Conservation (phyloP, 1,284 basidiomycete species). For the Peniophora sp. region DNA sequence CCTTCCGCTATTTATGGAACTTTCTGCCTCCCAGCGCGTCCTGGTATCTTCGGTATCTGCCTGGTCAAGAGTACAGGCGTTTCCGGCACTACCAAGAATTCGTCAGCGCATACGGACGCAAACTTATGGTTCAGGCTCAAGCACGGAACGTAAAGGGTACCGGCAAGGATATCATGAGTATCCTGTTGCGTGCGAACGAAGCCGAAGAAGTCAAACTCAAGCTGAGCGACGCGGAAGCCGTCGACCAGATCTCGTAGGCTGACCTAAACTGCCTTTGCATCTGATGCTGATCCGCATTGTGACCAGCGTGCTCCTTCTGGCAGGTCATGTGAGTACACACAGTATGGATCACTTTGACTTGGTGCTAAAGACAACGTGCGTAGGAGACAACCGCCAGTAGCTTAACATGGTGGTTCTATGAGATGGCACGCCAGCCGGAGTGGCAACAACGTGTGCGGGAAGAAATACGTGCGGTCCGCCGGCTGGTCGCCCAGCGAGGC, state of each 20-base stretch:
- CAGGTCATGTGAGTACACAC: constrained; percentile 10
- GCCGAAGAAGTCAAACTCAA: constrained; percentile 12
- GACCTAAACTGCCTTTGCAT: background rate
- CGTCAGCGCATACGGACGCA: constrained; percentile 16
- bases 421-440: constrained; percentile 17
- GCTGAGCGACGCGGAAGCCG: constrained; percentile 20
- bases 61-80: constrained; percentile 15
- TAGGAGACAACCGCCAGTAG: constrained; percentile 19
- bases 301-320: constrained; percentile 20
- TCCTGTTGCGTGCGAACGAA: constrained; percentile 17
- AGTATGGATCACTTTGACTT: background rate
- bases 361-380: too few relatives aligned
- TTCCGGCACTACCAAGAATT: constrained; percentile 14
- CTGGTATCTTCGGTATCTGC: constrained; percentile 15
- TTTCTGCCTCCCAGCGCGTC: constrained; percentile 16
- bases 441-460: constrained; percentile 16
- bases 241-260: constrained; percentile 15
- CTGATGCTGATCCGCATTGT: background rate
- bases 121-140: constrained; percentile 11
- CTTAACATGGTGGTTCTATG: constrained; percentile 21
- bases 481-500: constrained; percentile 13
- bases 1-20: constrained; percentile 17
- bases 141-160: constrained; percentile 13
- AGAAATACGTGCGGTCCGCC: constrained; percentile 11
- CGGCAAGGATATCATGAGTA: constrained; percentile 21